Evolutionary conservation across 2,329 filamentous ascomycete species (phyloP).

Genomic region (Dryadomyces quercus-mongolicae): DNA sequence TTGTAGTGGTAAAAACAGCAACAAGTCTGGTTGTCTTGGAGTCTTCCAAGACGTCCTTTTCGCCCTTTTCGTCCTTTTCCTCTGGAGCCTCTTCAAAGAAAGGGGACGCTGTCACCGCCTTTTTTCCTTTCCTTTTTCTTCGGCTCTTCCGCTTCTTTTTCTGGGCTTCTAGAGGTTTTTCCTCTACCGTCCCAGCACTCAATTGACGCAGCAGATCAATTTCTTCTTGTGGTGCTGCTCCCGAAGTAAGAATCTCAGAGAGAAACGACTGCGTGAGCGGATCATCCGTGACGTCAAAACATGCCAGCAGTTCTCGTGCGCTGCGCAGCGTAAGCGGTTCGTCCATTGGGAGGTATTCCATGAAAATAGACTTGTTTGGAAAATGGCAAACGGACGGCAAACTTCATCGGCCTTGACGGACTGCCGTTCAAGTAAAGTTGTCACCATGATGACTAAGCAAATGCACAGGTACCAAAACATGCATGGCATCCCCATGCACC

Average conservation of each 20-base stretch:
- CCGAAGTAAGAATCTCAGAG: conserved; percentile 7
- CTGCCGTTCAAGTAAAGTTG: not conserved
- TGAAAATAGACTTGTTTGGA: no score
- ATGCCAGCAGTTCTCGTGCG: conserved; percentile 5
- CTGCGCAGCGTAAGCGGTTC: not conserved
- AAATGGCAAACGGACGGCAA: no score
- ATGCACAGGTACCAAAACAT: no score
- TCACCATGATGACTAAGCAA: not conserved
- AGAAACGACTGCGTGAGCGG: conserved; percentile 7
- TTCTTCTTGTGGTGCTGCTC: conserved; percentile 6
- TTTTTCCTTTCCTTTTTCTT: not conserved
- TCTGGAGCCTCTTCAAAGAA: not conserved
- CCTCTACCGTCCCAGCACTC: not conserved
- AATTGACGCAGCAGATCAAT: not conserved
- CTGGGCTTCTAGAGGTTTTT: no score
- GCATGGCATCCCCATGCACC: no score
- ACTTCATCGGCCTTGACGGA: not conserved
- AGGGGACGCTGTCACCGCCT: not conserved
- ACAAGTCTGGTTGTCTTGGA: not conserved
- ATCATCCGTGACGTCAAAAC: conserved; percentile 9
- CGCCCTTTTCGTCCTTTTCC: not conserved
- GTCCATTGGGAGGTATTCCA: no score
- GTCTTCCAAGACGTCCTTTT: not conserved
- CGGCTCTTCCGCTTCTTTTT: not conserved
- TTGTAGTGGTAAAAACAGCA: not conserved